Evolutionary conservation across 805 yeast genomes (phyloP).

Genomic region (Spathaspora girioi): DNA sequence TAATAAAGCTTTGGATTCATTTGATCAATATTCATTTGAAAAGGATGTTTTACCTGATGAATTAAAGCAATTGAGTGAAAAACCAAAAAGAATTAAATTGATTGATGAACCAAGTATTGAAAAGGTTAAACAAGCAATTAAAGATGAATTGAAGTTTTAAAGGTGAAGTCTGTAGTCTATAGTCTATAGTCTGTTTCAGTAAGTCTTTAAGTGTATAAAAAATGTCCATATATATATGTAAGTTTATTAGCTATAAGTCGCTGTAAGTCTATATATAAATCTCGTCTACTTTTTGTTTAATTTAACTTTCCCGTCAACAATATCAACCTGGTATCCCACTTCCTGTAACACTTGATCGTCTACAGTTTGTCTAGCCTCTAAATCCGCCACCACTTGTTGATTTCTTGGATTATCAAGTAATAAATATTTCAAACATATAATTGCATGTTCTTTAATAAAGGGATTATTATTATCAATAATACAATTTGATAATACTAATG

Average conservation of each 20-base stretch:
- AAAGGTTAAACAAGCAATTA: slow-evolving; percentile 70
- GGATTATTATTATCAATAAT: slow-evolving; percentile 88
- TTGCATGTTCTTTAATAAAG: slow-evolving; percentile 77
- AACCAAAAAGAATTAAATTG: slow-evolving; percentile 71
- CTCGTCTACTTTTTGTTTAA: slow-evolving; percentile 33
- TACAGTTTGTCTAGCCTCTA: slow-evolving; percentile 72
- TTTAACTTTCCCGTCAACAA: slow-evolving; percentile 66
- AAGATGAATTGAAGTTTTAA: slow-evolving; percentile 45
- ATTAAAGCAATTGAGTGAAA: slow-evolving; percentile 63
- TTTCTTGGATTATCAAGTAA: slow-evolving; percentile 62
- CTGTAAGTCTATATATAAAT: not conserved
- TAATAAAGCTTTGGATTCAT: slow-evolving; percentile 63
- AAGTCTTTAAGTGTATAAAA: not conserved
- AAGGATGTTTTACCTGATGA: slow-evolving; percentile 86
- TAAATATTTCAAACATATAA: slow-evolving; percentile 70
- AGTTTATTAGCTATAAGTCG: not conserved
- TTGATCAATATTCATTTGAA: slow-evolving; percentile 79
- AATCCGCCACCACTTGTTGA: slow-evolving; percentile 68
- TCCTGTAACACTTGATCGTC: slow-evolving; percentile 52
- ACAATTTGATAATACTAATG: slow-evolving; percentile 72
- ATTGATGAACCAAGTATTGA: slow-evolving; percentile 72
- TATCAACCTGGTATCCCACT: slow-evolving; percentile 75
- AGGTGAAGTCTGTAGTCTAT: too few species aligned
- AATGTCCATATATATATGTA: not conserved
- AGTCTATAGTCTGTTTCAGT: too few species aligned